Evolutionary conservation across 257 asterid species (phyloP).

Genomic region (Nicotiana sylvestris): DNA sequence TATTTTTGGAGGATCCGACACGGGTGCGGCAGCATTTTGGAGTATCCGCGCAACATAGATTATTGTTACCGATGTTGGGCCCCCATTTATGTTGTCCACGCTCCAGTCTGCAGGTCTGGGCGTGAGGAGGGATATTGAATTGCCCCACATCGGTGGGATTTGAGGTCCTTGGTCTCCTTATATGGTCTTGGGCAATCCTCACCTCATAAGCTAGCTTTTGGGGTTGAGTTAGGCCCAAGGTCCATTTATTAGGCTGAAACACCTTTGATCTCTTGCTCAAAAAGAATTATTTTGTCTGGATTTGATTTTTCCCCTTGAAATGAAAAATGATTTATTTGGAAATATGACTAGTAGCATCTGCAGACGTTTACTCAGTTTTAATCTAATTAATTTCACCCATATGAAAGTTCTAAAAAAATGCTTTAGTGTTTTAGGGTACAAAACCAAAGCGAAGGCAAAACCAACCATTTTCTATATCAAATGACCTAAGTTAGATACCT

Average conservation of each 20-base stretch:
- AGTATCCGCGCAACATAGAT: too few relatives aligned
- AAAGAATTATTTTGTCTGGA: background rate
- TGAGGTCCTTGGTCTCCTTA: too few relatives aligned
- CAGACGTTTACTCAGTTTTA: background rate
- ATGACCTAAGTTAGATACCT: slow-evolving; percentile 2
- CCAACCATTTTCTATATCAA: background rate
- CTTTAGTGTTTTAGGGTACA: background rate
- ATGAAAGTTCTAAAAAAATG: background rate
- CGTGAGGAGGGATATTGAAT: too few relatives aligned
- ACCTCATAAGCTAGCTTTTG: too few relatives aligned
- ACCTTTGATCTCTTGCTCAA: background rate
- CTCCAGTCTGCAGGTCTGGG: too few relatives aligned
- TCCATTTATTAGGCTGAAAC: background rate
- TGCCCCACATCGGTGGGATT: too few relatives aligned
- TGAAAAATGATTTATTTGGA: background rate
- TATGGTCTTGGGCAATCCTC: too few relatives aligned
- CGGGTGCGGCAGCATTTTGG: too few relatives aligned
- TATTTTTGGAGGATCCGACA: too few relatives aligned
- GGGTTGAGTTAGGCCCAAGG: too few relatives aligned
- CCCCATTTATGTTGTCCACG: too few relatives aligned
- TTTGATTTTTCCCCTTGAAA: background rate
- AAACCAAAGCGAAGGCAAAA: background rate
- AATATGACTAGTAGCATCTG: background rate
- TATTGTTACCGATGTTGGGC: too few relatives aligned
- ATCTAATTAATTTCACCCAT: background rate